Evolutionary conservation across 768 basidiomycete species (phyloP), one percentile per base, ranked within the genome.

Genomic region (Phallus indusiatus): DNA sequence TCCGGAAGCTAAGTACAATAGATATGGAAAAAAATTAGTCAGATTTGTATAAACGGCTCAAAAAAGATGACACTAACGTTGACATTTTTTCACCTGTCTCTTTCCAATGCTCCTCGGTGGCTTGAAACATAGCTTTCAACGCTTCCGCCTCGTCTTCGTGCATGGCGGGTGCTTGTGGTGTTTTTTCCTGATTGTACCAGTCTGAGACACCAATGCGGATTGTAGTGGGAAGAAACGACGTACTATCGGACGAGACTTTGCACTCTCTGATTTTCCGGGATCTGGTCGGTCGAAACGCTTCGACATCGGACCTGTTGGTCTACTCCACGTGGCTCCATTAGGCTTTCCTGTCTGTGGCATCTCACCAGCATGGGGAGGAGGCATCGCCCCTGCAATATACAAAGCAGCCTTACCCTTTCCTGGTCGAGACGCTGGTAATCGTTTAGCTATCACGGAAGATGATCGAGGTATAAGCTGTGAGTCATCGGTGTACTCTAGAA

Each of bases 41-140:
- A 75, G 72, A 73, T 67, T 71, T 81, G 73, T 80, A 76, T 75
- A 78, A 72, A 75, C 76, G 75, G 70, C 28, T 28, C 28, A 70
- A 68, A 67, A 66, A 71, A 79, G 78, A 78, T 76, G 75, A 83
- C 77, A 94, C 94, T 78, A 79, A 99, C 96, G 92, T 86, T 70
- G 94, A 88, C 94, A 99, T 97, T 81, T 95, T 93, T 80, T 97
- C 94, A 76, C 97, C 93, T 69, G 94, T 88, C 81, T 94, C 90
- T 77, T 96, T 89, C 96, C 95, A 99, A 73, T 94, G 90, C 63
- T 90, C 85, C 46, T 85, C 85, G 73, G 93, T 90, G 61, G 89
- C 89, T 72, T 90, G 87, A 72, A 98, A 94, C 90, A 99, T 96
- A 65, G 94, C 94, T n/a, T 87, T 88, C 79, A 99, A 90, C 36